A percentile compares a stretch with the other conserved stretches of the same genome.
Conservation (phyloP, 345 rosid species). For the Gossypium thurberi region DNA sequence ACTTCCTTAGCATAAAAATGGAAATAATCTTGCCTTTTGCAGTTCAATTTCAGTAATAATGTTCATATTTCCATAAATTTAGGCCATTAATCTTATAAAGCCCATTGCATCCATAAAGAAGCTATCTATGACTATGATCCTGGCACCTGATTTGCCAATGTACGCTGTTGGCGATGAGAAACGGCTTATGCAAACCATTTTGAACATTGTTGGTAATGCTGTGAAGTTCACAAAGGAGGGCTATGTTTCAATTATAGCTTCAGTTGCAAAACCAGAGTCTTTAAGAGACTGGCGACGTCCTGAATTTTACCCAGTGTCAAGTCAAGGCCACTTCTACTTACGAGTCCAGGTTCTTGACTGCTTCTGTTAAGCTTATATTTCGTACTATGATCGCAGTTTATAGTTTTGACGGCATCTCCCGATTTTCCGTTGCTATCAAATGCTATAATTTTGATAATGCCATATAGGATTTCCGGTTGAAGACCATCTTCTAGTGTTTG, state of each 20-base stretch:
- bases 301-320: conserved; percentile 48
- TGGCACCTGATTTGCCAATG: conserved; percentile 75
- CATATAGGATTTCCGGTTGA: background rate
- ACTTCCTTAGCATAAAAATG: background rate
- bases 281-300: conserved; percentile 63
- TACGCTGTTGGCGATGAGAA: conserved; percentile 79
- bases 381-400: no score
- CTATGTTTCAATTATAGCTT: conserved; percentile 50
- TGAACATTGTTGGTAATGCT: conserved; percentile 82
- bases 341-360: conserved; percentile 58
- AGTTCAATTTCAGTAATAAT: background rate
- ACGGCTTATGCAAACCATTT: conserved; percentile 73
- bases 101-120: conserved; percentile 83
- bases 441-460: background rate
- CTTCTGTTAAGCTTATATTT: conserved; percentile 6
- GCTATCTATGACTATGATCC: conserved; percentile 45
- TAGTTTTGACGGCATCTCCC: background rate
- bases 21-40: background rate
- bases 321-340: conserved; percentile 69
- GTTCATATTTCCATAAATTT: conserved; percentile 7
- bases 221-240: conserved; percentile 96
- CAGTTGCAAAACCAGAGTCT: conserved; percentile 74
- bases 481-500: background rate
- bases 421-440: background rate
- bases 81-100: conserved; percentile 66